Conservation (phyloP, 2,329 filamentous ascomycete species). For the Ascomycota sp. region DNA sequence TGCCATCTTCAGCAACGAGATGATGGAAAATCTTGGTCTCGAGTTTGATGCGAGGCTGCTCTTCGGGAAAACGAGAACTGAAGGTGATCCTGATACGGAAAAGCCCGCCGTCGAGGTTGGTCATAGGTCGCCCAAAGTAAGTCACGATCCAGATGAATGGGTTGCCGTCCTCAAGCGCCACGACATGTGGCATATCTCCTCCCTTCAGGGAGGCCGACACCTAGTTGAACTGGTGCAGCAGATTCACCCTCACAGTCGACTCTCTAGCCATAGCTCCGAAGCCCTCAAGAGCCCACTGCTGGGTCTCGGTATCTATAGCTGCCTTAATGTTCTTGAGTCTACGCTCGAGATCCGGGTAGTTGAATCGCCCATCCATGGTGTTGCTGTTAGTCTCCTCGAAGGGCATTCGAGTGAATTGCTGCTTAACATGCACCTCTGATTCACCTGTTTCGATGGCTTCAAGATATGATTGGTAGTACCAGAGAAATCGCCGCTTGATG, state of each 20-base stretch:
- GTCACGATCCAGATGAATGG: slow-evolving; percentile 79
- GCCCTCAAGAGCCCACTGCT: slow-evolving; percentile 52
- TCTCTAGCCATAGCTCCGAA: slow-evolving; percentile 40
- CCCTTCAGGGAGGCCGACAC: slow-evolving; percentile 55
- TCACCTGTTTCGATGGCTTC: slow-evolving; percentile 45
- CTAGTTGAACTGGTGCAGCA: slow-evolving; percentile 72
- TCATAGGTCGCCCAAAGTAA: slow-evolving; percentile 83
- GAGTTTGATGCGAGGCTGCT: slow-evolving; percentile 68
- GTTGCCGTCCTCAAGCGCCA: slow-evolving; percentile 60
- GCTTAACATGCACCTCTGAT: slow-evolving; percentile 39
- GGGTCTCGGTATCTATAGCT: slow-evolving; percentile 50
- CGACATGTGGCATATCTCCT: slow-evolving; percentile 49
- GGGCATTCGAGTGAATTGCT: slow-evolving; percentile 59
- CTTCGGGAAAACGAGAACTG: slow-evolving; percentile 68
- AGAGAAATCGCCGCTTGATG: slow-evolving; percentile 78
- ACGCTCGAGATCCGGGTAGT: slow-evolving; percentile 53
- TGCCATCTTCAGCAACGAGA: slow-evolving; percentile 59
- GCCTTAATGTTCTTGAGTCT: slow-evolving; percentile 50
- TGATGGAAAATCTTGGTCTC: slow-evolving; percentile 76
- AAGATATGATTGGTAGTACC: slow-evolving; percentile 87
- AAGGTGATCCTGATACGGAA: slow-evolving; percentile 65
- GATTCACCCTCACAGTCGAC: slow-evolving; percentile 56
- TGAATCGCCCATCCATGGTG: slow-evolving; percentile 68
- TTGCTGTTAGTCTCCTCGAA: slow-evolving; percentile 58
- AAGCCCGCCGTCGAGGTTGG: slow-evolving; percentile 77